Percentiles rank a stretch among this genome's conserved stretches.
Evolutionary conservation across 1,284 basidiomycete genomes (phyloP).

Genomic region (Marasmius tenuissimus): DNA sequence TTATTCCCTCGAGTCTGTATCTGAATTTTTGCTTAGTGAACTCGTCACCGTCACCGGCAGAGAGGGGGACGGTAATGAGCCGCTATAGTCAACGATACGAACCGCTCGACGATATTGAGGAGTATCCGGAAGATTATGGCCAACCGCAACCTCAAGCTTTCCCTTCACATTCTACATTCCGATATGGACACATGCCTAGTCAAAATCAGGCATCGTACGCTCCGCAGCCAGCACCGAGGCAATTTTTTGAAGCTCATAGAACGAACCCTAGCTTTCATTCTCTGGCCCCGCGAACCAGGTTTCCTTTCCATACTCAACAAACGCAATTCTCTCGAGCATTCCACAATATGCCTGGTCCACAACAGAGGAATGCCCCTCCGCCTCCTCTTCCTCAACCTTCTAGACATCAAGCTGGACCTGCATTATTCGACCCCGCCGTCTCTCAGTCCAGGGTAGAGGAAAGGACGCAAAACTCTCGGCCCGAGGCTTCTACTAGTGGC

Average conservation of each 20-base stretch:
- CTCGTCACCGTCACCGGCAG: constrained; percentile 43
- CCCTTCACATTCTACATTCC: neutral
- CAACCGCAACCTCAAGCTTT: neutral
- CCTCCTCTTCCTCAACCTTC: neutral
- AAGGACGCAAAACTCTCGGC: neutral
- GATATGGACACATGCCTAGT: neutral
- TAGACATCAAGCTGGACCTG: neutral
- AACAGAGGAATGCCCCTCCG: neutral
- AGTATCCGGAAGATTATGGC: constrained; percentile 5
- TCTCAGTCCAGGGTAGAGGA: neutral
- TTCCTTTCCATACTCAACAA: neutral
- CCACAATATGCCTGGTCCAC: neutral
- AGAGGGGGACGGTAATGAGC: neutral
- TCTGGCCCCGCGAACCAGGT: neutral
- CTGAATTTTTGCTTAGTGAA: constrained; percentile 24
- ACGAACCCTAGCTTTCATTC: neutral
- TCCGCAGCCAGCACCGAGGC: neutral
- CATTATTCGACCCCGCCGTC: neutral
- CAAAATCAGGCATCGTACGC: neutral
- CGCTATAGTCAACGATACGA: neutral
- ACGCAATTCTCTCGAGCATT: neutral
- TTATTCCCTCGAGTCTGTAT: constrained; percentile 8
- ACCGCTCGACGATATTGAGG: constrained; percentile 19
- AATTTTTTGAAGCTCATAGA: neutral
- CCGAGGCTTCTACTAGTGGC: neutral